phyloP scores from a whole-genome alignment of 2,329 filamentous ascomycete genomes.

The Hysterium pulicare region DNA sequence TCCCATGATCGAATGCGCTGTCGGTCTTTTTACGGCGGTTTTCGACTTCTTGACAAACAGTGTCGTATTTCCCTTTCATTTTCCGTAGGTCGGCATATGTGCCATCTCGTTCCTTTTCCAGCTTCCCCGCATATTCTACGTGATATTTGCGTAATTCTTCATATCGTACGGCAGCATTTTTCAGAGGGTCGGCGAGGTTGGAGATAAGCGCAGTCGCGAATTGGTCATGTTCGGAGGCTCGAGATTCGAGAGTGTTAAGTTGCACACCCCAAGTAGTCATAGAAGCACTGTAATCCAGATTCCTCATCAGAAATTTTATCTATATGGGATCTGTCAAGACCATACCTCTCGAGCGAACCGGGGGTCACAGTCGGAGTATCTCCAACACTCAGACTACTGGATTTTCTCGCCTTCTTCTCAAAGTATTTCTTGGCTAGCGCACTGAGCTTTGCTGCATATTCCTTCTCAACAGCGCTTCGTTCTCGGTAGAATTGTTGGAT shows the following conservation, averaged over 20 bases:
- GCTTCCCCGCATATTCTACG: slow-evolving; percentile 78
- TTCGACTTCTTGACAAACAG: slow-evolving; percentile 90
- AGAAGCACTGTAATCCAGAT: slow-evolving; percentile 66
- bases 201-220: slow-evolving; percentile 74
- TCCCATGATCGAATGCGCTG: slow-evolving; percentile 79
- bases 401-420: slow-evolving; percentile 92
- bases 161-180: slow-evolving; percentile 68
- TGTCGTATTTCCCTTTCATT: slow-evolving; percentile 88
- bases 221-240: slow-evolving; percentile 84
- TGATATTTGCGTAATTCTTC: slow-evolving; percentile 93
- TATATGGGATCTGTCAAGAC: slow-evolving; percentile 8
- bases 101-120: slow-evolving; percentile 83
- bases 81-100: slow-evolving; percentile 85
- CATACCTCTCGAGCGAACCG: slow-evolving; percentile 83
- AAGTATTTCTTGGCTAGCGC: slow-evolving; percentile 92
- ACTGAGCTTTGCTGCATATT: slow-evolving; percentile 86
- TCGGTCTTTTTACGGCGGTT: slow-evolving; percentile 92
- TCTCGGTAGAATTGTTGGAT: slow-evolving; percentile 98
- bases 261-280: slow-evolving; percentile 97
- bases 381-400: slow-evolving; percentile 82
- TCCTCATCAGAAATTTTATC: slow-evolving; percentile 17
- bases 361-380: slow-evolving; percentile 91
- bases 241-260: slow-evolving; percentile 80
- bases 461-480: slow-evolving; percentile 89
- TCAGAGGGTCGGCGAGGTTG: slow-evolving; percentile 83